Base-by-base conservation (phyloP, 345 rosid genomes). In the Melaleuca alternifolia region DNA sequence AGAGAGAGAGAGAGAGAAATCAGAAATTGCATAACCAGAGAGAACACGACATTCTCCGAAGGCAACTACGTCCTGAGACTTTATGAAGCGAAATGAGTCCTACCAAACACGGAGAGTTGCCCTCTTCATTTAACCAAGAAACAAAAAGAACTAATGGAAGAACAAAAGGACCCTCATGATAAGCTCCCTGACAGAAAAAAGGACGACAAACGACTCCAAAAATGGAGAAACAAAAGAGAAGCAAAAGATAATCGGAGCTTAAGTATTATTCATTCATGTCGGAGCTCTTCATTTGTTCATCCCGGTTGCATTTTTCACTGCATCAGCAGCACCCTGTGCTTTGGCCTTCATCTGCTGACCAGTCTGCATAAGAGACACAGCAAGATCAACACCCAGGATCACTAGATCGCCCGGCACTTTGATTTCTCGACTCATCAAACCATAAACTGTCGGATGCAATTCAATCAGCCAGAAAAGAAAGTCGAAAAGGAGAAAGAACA, bases 321-420 rank as follows among this genome's bases (percentile, higher is more conserved):
- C 94, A 48, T 94, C 94, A 28, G 92, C 91, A 62, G 96, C 96
- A 71, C 91, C 96, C 84, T 89, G 90, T 86, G 96, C 94, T 88
- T 89, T 92, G 12, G 87, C 91, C 89, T 88, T 89, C 89, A 94
- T 56, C 90, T 93, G 94, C 89, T 91, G 90, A 10, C 96, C 95
- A 16, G 94, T 90, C 98, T 96, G 44, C 71, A 81, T 18, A 77
- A 83, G 7, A 57, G 26, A 41, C 46, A 54, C 21, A 50, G 14
- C 84, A 15, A 16, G 51, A 75, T 84, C 71, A 59, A 71, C 81
- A 12, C 71, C 26, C 48, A 10, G 1, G 77, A 8, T 33, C 77
- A 37, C 77, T 37, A 37, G 77, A 65, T 1, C 7, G 30, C 46
- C 4, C 23, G 77, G 46, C 77, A 28, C 75, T 0, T 0, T 20